These are phyloP conservation scores for Podospora pseudocomata DNA, from an alignment of 495 filamentous ascomycete genomes.

Conservation along the genomic window DNA sequence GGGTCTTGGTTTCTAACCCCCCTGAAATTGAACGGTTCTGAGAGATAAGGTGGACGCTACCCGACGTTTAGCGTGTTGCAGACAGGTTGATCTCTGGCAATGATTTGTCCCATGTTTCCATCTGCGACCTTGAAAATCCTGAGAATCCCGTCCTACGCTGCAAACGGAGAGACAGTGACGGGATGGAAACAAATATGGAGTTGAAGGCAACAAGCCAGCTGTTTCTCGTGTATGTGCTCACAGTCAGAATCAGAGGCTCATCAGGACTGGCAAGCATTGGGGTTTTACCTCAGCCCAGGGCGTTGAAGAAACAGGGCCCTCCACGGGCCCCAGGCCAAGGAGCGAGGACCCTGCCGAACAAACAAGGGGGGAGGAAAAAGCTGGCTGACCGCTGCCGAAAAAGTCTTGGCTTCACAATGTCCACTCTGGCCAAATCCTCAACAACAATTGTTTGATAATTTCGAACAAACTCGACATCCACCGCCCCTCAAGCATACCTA, in stretches of 20 bases:
- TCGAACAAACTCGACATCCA: neutral
- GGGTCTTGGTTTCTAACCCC: neutral
- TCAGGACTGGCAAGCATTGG: neutral
- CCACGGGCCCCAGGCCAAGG: neutral
- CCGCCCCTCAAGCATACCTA: neutral
- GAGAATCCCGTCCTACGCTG: neutral
- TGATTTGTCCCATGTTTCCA: neutral
- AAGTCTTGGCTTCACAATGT: constrained; percentile 11
- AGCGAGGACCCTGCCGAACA: constrained; percentile 2
- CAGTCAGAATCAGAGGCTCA: neutral
- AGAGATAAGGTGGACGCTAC: constrained; percentile 5
- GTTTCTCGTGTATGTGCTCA: neutral
- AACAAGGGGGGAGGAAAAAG: neutral
- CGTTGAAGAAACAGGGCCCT: neutral
- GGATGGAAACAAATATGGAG: neutral
- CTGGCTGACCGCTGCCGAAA: constrained; percentile 1
- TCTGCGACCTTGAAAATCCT: neutral
- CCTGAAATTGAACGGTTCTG: constrained; percentile 5
- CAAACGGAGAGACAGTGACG: neutral
- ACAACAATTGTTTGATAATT: constrained; percentile 3
- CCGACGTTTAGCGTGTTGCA: neutral
- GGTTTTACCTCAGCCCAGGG: neutral
- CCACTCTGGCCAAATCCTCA: constrained; percentile 12
- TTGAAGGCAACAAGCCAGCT: neutral
- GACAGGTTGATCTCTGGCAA: neutral